These are phyloP conservation scores for Capsicum rhomboideum DNA, from an alignment of 257 asterid species.

Conservation along the genomic window DNA sequence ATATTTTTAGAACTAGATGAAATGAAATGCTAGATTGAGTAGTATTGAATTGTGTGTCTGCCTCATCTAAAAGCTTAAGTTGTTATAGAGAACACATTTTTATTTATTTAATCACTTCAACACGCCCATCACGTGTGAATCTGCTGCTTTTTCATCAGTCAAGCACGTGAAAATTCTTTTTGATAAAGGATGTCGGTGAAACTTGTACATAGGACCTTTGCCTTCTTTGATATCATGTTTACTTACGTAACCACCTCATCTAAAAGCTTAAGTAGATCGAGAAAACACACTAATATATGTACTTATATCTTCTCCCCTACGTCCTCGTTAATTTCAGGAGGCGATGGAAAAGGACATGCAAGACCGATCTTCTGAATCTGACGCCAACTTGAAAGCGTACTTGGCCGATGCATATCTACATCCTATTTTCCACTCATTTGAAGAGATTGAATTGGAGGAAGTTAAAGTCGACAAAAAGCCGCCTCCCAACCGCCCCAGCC, in stretches of 20 bases:
- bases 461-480: conserved; percentile 42
- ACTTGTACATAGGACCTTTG: not conserved
- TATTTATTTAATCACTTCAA: not conserved
- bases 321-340: conserved; percentile 46
- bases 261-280: not conserved
- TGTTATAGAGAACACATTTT: not conserved
- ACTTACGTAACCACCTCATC: not conserved
- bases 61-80: not conserved
- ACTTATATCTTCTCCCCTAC: not conserved
- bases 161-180: not conserved
- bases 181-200: not conserved
- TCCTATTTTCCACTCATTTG: conserved; percentile 82
- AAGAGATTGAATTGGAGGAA: conserved; percentile 64
- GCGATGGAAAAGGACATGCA: conserved; percentile 74
- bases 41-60: not conserved
- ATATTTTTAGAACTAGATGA: not conserved
- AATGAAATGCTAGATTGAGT: no score
- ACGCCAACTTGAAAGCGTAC: conserved; percentile 44
- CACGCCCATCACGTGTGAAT: no score
- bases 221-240: no score
- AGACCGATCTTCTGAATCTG: conserved; percentile 46
- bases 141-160: not conserved
- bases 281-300: not conserved
- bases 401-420: conserved; percentile 90
- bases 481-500: conserved; percentile 13